Base-by-base conservation (phyloP, 129 eudicot genomes). In the sunflower (Helianthus annuus) region DNA sequence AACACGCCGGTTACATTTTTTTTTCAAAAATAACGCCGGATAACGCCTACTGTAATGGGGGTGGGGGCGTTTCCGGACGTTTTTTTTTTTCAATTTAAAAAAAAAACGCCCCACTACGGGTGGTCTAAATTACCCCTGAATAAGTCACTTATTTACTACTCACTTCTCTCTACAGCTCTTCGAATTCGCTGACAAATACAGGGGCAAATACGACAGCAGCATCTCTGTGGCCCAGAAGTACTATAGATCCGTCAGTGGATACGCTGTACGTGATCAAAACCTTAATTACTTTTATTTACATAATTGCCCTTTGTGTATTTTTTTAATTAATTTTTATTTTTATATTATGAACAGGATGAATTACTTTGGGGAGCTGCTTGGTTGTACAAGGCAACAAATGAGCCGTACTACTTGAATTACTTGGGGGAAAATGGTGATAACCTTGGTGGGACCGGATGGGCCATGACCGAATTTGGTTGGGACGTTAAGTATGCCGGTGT, bases 191-290 rank as follows among this genome's bases (percentile, higher is more conserved):
- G 92, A 93, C 97, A 87, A 85, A 73, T 93, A 89, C 82, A 89
- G 98, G 81, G 98, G 98, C 88, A 93, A 93, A 85, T 93, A 93
- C 45, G 98, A 93, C 83, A 81, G 92, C 68, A 93, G 98, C 83
- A 93, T 93, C 54, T 80, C 96, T 6, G 84, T 89, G 52, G 98
- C 98, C 29, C 98, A 93, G 77, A 93, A 93, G 70, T 93, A 93
- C 81, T 93, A 93, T 81, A 85, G 97, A 60, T 93, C 98, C 11
- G 96, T 93, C 68, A 93, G 98, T 82, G 98, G 98, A 69, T 93
- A 93, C 68, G 87, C 85, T 19, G 93, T 91, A 84, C 55, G 95
- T 84, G 73, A 65, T 80, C 42, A 39, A 7, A 48, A 16, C 68
- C 17, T 19, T 63, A 48, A 32, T 77, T 24, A 22, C 34, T 1